Percentiles rank a stretch among this genome's conserved stretches.
phyloP scores from a whole-genome alignment of 83 land plant species.

The Thuja plicata region DNA sequence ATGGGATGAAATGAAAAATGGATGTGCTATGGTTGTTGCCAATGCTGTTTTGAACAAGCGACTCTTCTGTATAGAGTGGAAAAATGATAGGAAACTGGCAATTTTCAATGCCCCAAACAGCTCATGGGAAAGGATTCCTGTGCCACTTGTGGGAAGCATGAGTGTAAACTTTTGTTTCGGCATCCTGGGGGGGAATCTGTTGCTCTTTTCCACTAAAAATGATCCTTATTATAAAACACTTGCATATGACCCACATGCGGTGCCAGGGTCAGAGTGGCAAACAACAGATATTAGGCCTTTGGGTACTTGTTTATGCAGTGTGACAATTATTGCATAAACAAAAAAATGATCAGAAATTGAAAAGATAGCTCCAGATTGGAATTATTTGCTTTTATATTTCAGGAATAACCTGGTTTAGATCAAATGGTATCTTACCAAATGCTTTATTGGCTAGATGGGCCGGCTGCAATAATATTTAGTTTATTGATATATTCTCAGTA shows the following conservation, averaged over 20 bases:
- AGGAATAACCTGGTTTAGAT: neutral
- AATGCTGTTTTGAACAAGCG: conserved; percentile 64
- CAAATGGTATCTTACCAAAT: neutral
- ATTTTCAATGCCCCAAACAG: conserved; percentile 53
- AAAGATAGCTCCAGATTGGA: neutral
- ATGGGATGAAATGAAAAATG: conserved; percentile 75
- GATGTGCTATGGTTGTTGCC: conserved; percentile 82
- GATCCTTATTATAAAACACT: conserved; percentile 50
- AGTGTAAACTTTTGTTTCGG: conserved; percentile 59
- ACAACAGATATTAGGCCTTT: conserved; percentile 55
- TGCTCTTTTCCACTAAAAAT: conserved; percentile 53
- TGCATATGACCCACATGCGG: conserved; percentile 67
- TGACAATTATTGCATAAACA: conserved; percentile 55
- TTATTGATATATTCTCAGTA: neutral
- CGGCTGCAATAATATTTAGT: neutral
- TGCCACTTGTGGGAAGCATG: conserved; percentile 71
- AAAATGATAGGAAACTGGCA: conserved; percentile 69
- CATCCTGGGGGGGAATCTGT: conserved; percentile 51
- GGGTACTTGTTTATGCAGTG: conserved; percentile 63
- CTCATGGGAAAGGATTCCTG: conserved; percentile 58
- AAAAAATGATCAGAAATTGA: neutral
- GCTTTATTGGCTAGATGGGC: neutral
- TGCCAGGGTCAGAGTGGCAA: conserved; percentile 65
- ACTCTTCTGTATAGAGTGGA: conserved; percentile 87
- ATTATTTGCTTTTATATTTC: neutral